These are phyloP conservation scores for Cercophora scortea DNA, from an alignment of 495 filamentous ascomycete species.

Conservation along the genomic window DNA sequence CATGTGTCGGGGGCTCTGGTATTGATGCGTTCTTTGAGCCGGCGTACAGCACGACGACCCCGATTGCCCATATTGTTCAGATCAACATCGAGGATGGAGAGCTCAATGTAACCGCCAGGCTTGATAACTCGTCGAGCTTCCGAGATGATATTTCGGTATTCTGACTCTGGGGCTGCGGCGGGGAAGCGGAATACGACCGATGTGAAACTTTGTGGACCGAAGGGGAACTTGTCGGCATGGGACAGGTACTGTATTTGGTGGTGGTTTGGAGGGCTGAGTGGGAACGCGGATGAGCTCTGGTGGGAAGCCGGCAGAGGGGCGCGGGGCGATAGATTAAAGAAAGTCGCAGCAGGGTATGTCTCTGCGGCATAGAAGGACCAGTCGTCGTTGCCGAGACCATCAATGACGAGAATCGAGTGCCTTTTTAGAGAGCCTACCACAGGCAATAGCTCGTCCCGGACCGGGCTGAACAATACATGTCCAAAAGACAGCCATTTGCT, in stretches of 20 bases:
- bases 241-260: constrained; percentile 71
- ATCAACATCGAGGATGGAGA: constrained; percentile 77
- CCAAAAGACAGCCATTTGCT: constrained; percentile 88
- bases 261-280: constrained; percentile 70
- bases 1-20: constrained; percentile 48
- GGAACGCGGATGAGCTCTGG: constrained; percentile 27
- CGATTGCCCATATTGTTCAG: constrained; percentile 80
- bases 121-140: constrained; percentile 89
- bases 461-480: constrained; percentile 87
- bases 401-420: constrained; percentile 75
- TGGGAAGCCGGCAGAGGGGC: constrained; percentile 28
- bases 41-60: constrained; percentile 66
- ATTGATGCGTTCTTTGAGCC: constrained; percentile 69
- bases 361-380: constrained; percentile 97
- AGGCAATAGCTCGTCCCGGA: constrained; percentile 64
- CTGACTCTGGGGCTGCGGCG: constrained; percentile 57
- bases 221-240: constrained; percentile 68
- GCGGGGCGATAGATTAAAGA: constrained; percentile 73
- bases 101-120: constrained; percentile 82
- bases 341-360: constrained; percentile 75
- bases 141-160: constrained; percentile 72
- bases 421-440: constrained; percentile 37
- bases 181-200: constrained; percentile 88
- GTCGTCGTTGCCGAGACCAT: constrained; percentile 78
- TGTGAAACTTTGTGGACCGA: constrained; percentile 78